Conservation (phyloP, 345 rosid genomes). For the Anacardium occidentale region DNA sequence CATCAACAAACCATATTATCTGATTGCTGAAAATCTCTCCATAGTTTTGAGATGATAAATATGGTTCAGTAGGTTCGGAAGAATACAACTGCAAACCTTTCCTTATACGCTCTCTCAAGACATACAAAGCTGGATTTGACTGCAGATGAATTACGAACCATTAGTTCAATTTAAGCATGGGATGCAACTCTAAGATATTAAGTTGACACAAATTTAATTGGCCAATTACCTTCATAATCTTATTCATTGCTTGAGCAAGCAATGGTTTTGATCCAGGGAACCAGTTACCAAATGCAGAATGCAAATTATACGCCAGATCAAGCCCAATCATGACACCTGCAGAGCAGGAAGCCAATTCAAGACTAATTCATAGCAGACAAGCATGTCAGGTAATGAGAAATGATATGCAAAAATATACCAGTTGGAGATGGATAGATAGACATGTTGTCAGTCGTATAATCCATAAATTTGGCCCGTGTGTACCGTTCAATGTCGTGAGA, state of each 20-base stretch:
- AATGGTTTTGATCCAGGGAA: conserved; percentile 98
- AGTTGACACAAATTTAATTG: not conserved
- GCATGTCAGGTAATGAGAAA: not conserved
- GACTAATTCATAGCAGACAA: not conserved
- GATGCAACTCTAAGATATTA: not conserved
- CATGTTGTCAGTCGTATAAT: conserved; percentile 98
- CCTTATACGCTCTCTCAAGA: conserved; percentile 95
- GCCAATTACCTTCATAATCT: conserved; percentile 91
- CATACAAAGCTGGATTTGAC: conserved; percentile 99
- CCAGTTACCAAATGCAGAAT: conserved; percentile 99
- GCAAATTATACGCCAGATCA: conserved; percentile 97
- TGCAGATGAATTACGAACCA: conserved; percentile 35
- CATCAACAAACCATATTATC: conserved; percentile 99
- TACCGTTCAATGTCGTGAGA: conserved; percentile 99
- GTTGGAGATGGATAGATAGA: conserved; percentile 99
- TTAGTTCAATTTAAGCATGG: conserved; percentile 2
- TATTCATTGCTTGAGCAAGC: conserved; percentile 98
- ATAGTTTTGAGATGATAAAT: conserved; percentile 95
- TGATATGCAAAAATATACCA: conserved; percentile 39
- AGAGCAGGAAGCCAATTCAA: not conserved
- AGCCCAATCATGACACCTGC: conserved; percentile 99
- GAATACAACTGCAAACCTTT: conserved; percentile 98
- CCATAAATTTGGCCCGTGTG: conserved; percentile 99
- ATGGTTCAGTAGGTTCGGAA: conserved; percentile 99
- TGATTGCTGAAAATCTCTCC: conserved; percentile 99